Base-by-base conservation (phyloP, 306 rosid species). In the Malus orientalis region DNA sequence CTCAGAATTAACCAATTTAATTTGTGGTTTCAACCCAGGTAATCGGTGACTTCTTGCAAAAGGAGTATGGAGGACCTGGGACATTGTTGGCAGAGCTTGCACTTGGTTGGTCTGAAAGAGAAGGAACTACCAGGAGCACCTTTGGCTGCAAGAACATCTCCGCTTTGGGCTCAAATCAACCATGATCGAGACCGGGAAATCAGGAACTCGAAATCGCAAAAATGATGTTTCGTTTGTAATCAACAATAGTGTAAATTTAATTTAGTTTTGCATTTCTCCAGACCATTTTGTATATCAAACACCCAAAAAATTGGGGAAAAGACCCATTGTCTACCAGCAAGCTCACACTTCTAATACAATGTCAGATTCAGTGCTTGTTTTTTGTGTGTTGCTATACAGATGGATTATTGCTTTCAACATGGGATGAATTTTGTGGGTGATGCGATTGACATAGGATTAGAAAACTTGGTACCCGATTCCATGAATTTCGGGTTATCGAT, bases 141-240 rank as follows among this genome's bases (percentile, higher is more conserved):
- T 74, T 47, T 86, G 75, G 96, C 97, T 38, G 89, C 96, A 47
- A 87, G 92, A 76, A 81, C 88, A 22, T 84, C 97, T 12, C 80
- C 79, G 19, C 76, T 92, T 75, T 90, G 93, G 96, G 93, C 89
- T 60, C 96, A 90, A 84, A 84, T 78, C 66, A 22, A 73, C 83
- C 86, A 86, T 47, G 97, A 88, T 71, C 81, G 84, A 61, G 85
- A 87, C 77, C 86, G 85, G 87, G 75, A 83, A 83, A 23, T 75
- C 80, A 83, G 89, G 89, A 86, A 84, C 78, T 77, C 78, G 36
- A 86, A 73, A 79, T 62, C 55, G 16, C 69, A 38, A n/a, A 78
- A 86, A 40, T 81, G 68, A 80, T 49, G 63, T 62, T 60, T 62
- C 55, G 4, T 55, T 64, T 81, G 32, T 54, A 12, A 69, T 80